Conservation (phyloP, 768 basidiomycete species). For the Lyophyllum decastes region DNA sequence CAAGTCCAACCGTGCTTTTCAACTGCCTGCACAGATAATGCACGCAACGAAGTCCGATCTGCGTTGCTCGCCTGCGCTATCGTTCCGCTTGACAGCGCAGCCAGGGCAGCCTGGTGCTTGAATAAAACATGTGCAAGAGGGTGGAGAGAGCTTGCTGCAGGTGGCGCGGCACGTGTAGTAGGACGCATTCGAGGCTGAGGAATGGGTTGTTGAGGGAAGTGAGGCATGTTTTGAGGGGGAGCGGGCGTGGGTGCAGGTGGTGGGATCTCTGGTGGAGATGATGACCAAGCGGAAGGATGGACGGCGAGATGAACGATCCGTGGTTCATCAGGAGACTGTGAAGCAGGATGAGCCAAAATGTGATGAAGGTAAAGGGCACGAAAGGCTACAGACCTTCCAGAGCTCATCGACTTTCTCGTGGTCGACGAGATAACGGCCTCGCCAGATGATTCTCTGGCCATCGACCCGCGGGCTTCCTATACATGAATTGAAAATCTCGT, state of each 20-base stretch:
- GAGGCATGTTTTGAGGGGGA: conserved; percentile 4
- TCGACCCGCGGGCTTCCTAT: conserved; percentile 63
- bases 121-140: conserved; percentile 37
- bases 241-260: conserved; percentile 12
- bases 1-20: conserved; percentile 46
- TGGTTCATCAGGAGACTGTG: conserved; percentile 56
- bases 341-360: conserved; percentile 11
- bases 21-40: conserved; percentile 33
- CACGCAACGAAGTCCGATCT: conserved; percentile 20
- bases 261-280: conserved; percentile 44
- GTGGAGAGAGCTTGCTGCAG: conserved; percentile 10
- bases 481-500: conserved; percentile 60
- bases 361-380: conserved; percentile 9
- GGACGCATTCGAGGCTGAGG: conserved; percentile 3
- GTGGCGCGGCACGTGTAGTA: neutral
- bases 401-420: conserved; percentile 64
- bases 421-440: conserved; percentile 67
- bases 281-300: conserved; percentile 76
- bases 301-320: conserved; percentile 75
- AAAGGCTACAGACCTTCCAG: conserved; percentile 59
- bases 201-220: conserved; percentile 4
- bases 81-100: conserved; percentile 27
- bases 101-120: conserved; percentile 46
- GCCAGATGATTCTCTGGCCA: conserved; percentile 79
- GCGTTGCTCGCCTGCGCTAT: neutral